phyloP scores from a whole-genome alignment of 192 early-diverging fungal genomes.

The Diversispora eburnea region DNA sequence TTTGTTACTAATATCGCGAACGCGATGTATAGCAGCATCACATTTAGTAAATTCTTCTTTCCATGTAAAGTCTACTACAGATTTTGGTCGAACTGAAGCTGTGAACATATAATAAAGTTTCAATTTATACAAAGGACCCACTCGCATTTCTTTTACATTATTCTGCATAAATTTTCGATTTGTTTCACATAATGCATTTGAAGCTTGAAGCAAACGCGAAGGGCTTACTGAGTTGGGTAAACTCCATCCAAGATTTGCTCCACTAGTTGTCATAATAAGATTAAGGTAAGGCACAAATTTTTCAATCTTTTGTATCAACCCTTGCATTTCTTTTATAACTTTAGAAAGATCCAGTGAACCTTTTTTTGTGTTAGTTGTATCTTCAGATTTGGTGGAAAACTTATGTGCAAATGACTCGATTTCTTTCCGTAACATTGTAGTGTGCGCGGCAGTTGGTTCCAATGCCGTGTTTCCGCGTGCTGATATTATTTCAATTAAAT shows the following conservation, averaged over 20 bases:
- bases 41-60: constrained; percentile 73
- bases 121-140: constrained; percentile 46
- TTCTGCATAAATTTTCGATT: constrained; percentile 25
- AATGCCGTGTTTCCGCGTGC: constrained; percentile 61
- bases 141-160: not conserved
- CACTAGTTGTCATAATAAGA: constrained; percentile 36
- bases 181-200: constrained; percentile 33
- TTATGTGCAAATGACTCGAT: constrained; percentile 46
- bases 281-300: constrained; percentile 40
- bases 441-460: constrained; percentile 53
- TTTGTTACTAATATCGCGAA: constrained; percentile 5
- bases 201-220: constrained; percentile 59
- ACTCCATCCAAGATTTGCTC: constrained; percentile 31
- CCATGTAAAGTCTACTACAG: constrained; percentile 68
- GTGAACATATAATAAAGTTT: constrained; percentile 69
- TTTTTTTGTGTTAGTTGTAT: not conserved
- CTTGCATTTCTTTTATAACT: constrained; percentile 24
- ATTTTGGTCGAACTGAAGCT: constrained; percentile 56
- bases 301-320: constrained; percentile 29
- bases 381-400: constrained; percentile 29
- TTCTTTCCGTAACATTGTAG: constrained; percentile 48
- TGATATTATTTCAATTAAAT: constrained; percentile 60
- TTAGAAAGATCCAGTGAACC: constrained; percentile 8
- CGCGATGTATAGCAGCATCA: constrained; percentile 39
- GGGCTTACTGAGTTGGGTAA: constrained; percentile 49